Base-by-base conservation (phyloP, 345 rosid genomes). In the Eucalyptus shirleyi region DNA sequence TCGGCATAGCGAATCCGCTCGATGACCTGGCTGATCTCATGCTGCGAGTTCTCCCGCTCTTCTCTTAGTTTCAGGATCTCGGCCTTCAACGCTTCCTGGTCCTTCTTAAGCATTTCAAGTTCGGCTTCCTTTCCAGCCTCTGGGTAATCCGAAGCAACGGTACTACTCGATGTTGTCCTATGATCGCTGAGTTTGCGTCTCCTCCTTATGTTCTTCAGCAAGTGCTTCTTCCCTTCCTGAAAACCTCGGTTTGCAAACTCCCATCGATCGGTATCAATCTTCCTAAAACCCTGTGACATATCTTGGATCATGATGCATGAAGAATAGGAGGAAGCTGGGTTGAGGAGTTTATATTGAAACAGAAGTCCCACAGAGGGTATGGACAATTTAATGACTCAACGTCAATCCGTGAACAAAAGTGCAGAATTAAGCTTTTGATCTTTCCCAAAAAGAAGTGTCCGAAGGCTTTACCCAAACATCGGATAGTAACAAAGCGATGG, bases 221-320 rank as follows among this genome's bases (percentile, higher is more conserved):
- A 92, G 89, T 93, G 94, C 88, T 89, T 94, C 90, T 95, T 93
- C 82, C 95, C 96, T 85, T 92, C 92, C 51, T 77, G 94, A 92
- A 96, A 95, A 80, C 90, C 93, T 34, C 92, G 94, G 86, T 94
- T 94, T 4, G 95, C 96, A 67, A 95, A 96, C 88, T 96, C 96
- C 96, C 98, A 95, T 89, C 93, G 90, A 50, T 96, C 95, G 2
- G 94, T 88, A 77, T 94, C 91, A 42, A 95, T 91, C 95, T 96
- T 95, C 88, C 94, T 92, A 87, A 96, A 96, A 2, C 96, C 98
- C 96, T 96, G 91, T 56, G 49, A 18, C 55, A 62, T 59, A 87
- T n/a, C 42, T 34, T 49, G 21, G 19, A 50, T 23, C 87, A 50
- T 15, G 30, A 50, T 50, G 53, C 59, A 55, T 55, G 81, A 32